Percentiles rank a stretch among this genome's conserved stretches.
These are phyloP conservation scores for Chamaenerion angustifolium DNA, from an alignment of 345 rosid species.

Conservation along the genomic window DNA sequence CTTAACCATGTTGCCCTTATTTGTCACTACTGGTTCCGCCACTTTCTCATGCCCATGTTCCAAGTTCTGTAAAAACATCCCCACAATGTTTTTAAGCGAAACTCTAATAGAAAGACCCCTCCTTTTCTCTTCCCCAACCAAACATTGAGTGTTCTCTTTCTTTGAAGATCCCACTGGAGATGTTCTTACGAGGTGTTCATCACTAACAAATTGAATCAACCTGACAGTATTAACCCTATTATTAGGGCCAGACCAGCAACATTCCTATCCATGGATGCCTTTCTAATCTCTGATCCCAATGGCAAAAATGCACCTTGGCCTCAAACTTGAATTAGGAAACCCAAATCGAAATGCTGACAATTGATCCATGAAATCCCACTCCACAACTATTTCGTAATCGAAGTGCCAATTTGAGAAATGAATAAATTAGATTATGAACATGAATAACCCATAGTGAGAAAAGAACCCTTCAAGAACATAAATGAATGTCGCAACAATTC, in stretches of 20 bases:
- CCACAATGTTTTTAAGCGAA: conserved; percentile 40
- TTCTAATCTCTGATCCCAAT: conserved; percentile 44
- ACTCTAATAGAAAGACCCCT: conserved; percentile 43
- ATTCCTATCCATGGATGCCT: conserved; percentile 55
- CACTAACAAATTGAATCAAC: conserved; percentile 15
- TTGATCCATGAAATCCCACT: too few relatives aligned
- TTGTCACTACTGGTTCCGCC: conserved; percentile 20
- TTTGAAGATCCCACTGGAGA: conserved; percentile 9
- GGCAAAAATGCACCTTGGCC: conserved; percentile 51
- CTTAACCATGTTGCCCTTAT: conserved; percentile 10
- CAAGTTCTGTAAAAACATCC: conserved; percentile 33
- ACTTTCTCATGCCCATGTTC: conserved; percentile 21
- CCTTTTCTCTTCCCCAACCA: conserved; percentile 40
- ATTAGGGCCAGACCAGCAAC: conserved; percentile 28
- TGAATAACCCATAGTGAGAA: background rate
- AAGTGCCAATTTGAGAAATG: background rate
- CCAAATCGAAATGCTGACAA: too few relatives aligned
- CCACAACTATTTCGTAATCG: background rate
- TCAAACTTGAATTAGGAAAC: too few relatives aligned
- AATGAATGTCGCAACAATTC: too few relatives aligned
- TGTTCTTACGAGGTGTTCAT: conserved; percentile 20
- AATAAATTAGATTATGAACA: too few relatives aligned
- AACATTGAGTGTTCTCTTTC: conserved; percentile 13
- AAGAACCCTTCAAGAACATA: conserved; percentile 21
- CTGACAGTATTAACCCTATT: conserved; percentile 23